Percentiles rank a stretch among this genome's conserved stretches.
These are phyloP conservation scores for Mucor plumbeus DNA, from an alignment of 371 early-diverging fungal genomes.

Conservation along the genomic window DNA sequence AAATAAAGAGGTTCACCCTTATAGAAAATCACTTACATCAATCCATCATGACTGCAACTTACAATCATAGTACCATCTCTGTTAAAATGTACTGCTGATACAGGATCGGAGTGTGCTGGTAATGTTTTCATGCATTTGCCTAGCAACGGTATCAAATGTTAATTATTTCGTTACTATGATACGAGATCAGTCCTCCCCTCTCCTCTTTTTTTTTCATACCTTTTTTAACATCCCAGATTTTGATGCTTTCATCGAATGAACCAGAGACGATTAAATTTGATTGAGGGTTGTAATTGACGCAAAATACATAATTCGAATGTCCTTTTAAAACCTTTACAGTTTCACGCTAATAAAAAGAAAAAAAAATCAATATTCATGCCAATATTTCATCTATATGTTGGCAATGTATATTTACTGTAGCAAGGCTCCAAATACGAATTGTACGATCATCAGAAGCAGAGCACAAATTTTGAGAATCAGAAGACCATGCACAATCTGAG, in stretches of 20 bases:
- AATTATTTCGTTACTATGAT: neutral
- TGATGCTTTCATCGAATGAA: conserved; percentile 96
- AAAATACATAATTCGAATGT: conserved; percentile 96
- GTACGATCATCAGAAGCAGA: conserved; percentile 96
- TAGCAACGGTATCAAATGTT: conserved; percentile 14
- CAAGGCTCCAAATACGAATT: conserved; percentile 88
- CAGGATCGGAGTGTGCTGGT: conserved; percentile 97
- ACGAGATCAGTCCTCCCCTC: neutral
- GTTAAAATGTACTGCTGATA: conserved; percentile 94
- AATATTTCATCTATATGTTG: neutral
- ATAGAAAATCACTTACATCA: conserved; percentile 69
- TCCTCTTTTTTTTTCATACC: conserved; percentile 50
- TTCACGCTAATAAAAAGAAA: conserved; percentile 53
- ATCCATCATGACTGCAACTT: conserved; percentile 92
- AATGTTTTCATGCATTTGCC: conserved; percentile 88
- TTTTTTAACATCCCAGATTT: conserved; percentile 95
- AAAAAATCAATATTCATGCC: neutral
- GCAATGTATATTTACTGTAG: conserved; percentile 53
- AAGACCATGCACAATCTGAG: conserved; percentile 97
- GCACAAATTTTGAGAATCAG: conserved; percentile 86
- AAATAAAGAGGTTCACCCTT: too few species aligned
- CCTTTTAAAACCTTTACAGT: conserved; percentile 85
- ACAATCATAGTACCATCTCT: conserved; percentile 97
- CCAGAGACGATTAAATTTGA: conserved; percentile 95
- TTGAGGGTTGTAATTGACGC: conserved; percentile 95